Conservation (phyloP, 192 early-diverging fungal species). For the Chytriomyces hyalinus region DNA sequence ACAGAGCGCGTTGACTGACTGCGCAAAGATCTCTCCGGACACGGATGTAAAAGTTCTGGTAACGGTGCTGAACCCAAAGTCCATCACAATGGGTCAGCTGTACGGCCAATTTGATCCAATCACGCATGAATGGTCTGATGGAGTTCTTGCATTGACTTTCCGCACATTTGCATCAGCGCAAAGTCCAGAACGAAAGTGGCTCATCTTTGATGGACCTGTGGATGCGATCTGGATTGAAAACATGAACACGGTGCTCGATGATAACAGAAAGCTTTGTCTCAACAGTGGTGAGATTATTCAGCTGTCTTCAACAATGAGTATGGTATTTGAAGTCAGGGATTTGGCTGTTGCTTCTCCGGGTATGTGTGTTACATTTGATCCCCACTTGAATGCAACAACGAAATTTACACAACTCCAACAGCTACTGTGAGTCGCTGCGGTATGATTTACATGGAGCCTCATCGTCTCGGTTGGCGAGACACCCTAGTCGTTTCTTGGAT, state of each 20-base stretch:
- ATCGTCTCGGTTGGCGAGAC: slow-evolving; percentile 60
- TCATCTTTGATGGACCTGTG: slow-evolving; percentile 69
- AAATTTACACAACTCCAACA: slow-evolving; percentile 7
- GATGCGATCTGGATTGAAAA: slow-evolving; percentile 71
- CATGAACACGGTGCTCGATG: slow-evolving; percentile 62
- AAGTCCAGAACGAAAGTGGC: slow-evolving; percentile 65
- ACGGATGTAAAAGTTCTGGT: slow-evolving; percentile 58
- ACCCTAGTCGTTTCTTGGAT: slow-evolving; percentile 63
- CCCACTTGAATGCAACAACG: neutral
- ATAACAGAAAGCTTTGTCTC: slow-evolving; percentile 65
- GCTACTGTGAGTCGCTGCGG: slow-evolving; percentile 71
- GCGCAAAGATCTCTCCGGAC: slow-evolving; percentile 50
- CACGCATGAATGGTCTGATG: slow-evolving; percentile 70
- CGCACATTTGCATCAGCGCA: slow-evolving; percentile 60
- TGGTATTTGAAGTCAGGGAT: slow-evolving; percentile 68
- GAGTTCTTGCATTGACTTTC: slow-evolving; percentile 62
- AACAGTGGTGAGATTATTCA: slow-evolving; percentile 70
- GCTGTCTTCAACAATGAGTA: slow-evolving; percentile 64
- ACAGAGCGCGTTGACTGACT: slow-evolving; percentile 58
- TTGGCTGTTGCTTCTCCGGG: slow-evolving; percentile 65
- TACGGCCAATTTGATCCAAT: slow-evolving; percentile 68
- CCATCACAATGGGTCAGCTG: slow-evolving; percentile 69
- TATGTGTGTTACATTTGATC: slow-evolving; percentile 16
- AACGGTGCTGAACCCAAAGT: slow-evolving; percentile 61
- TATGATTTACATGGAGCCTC: slow-evolving; percentile 70